Percentiles rank a stretch among this genome's conserved stretches.
Conservation (phyloP, 2,329 filamentous ascomycete species). For the Metarhizium rileyi region DNA sequence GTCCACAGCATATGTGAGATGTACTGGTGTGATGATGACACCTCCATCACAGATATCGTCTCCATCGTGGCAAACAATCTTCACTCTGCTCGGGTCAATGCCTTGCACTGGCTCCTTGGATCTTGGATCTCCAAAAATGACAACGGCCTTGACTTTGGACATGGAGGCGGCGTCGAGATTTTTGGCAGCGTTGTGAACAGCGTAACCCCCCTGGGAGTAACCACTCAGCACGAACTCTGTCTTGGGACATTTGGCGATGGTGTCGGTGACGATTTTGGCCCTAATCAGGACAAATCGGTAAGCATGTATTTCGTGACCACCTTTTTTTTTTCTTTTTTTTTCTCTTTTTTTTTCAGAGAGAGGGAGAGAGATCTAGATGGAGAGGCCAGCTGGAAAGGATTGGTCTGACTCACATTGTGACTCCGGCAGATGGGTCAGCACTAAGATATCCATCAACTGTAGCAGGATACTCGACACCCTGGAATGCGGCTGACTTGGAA, state of each 20-base stretch:
- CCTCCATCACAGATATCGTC: slow-evolving; percentile 22
- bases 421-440: slow-evolving; percentile 12
- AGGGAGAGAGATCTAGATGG: not conserved
- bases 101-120: slow-evolving; percentile 14
- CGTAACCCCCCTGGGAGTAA: slow-evolving; percentile 20
- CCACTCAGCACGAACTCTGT: slow-evolving; percentile 17
- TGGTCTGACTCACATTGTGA: slow-evolving; percentile 16
- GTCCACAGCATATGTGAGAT: slow-evolving; percentile 19
- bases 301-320: not conserved
- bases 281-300: slow-evolving; percentile 16
- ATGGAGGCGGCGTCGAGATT: slow-evolving; percentile 13
- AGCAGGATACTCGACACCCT: slow-evolving; percentile 19
- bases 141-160: slow-evolving; percentile 18
- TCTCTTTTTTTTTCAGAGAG: no score
- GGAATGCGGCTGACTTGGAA: slow-evolving; percentile 12
- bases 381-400: not conserved
- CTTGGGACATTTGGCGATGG: slow-evolving; percentile 17
- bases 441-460: slow-evolving; percentile 17
- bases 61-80: slow-evolving; percentile 17
- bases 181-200: slow-evolving; percentile 17
- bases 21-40: slow-evolving; percentile 15
- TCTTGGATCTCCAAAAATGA: slow-evolving; percentile 22
- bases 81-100: slow-evolving; percentile 12
- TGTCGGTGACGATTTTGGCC: slow-evolving; percentile 21
- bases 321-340: no score